Evolutionary conservation across 352 stramenopile species (phyloP), one percentile per base, ranked within the genome.

Genomic region (Halophytophthora batemanensis): DNA sequence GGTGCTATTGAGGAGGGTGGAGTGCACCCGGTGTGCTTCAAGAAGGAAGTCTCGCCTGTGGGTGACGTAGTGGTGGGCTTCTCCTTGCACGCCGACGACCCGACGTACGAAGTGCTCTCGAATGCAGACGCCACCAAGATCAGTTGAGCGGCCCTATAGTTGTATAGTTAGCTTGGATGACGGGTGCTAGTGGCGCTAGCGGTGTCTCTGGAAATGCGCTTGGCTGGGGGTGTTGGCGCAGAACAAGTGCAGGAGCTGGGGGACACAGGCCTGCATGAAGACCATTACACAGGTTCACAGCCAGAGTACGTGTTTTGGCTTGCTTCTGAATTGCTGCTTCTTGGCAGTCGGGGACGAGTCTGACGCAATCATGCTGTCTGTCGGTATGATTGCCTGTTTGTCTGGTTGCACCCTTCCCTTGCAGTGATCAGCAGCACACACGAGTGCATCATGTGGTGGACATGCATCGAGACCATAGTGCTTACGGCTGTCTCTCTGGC

Each of bases 111-210:
- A 40, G 84, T 95, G 66, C 65, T 95, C 25, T 95, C 84, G 35
- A 95, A 95, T 48, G 84, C 84, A 13, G 84, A 95, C 51, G 82
- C 84, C 22, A 86, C 84, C 55, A 91, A 89, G 58, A 95, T 95
- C 77, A 87, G 84, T 94, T 71, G 69, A 72, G 77, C 85, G 5
- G 6, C 1, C 8, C 31, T n/a, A n/a, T n/a, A n/a, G n/a, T n/a
- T n/a, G n/a, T n/a, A n/a, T n/a, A n/a, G n/a, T n/a, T n/a, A 12
- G 6, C 38, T 44, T 22, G 18, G 48, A 10, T 46, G 29, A 42
- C 17, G 13, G 18, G 13, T n/a, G 25, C 6, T 31, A 8, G 3
- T 53, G 33, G 3, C 53, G 21, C 14, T n/a, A 21, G n/a, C 12
- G 1, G 10, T 25, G 14, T 42, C 15, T 6, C n/a, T 18, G 10